Percentiles rank a stretch among this genome's conserved stretches.
Conservation (phyloP, 2,329 filamentous ascomycete species). For the Epichloe sylvatica region DNA sequence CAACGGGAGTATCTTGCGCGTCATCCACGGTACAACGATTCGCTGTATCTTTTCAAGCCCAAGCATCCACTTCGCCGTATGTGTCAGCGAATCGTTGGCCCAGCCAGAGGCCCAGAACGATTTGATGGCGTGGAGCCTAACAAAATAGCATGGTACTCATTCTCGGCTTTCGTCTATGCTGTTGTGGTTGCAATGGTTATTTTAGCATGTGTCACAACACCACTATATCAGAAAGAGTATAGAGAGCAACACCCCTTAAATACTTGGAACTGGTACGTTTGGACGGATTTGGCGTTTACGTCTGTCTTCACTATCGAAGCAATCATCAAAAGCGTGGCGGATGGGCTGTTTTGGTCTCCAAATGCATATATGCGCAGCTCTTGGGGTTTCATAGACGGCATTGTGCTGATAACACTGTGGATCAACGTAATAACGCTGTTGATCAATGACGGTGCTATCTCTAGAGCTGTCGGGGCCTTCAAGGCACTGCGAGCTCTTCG, state of each 20-base stretch:
- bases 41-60: constrained; percentile 74
- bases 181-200: constrained; percentile 97
- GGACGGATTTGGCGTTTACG: constrained; percentile 83
- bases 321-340: constrained; percentile 81
- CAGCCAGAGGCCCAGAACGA: constrained; percentile 72
- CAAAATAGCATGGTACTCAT: constrained; percentile 78
- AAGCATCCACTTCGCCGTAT: constrained; percentile 63
- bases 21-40: constrained; percentile 84
- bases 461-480: constrained; percentile 86
- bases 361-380: constrained; percentile 94
- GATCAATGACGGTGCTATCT: constrained; percentile 68
- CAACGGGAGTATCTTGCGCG: constrained; percentile 81
- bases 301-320: constrained; percentile 76
- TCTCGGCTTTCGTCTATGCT: constrained; percentile 86
- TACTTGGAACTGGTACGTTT: constrained; percentile 80
- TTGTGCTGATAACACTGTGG: constrained; percentile 89
- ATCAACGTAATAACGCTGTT: constrained; percentile 81
- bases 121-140: constrained; percentile 85
- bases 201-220: constrained; percentile 85
- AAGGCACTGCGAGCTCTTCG: constrained; percentile 87
- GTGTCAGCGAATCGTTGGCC: constrained; percentile 83
- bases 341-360: constrained; percentile 91
- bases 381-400: constrained; percentile 89
- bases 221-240: constrained; percentile 83
- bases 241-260: constrained; percentile 48